Conservation (phyloP, 2,329 filamentous ascomycete species). For the Trichoderma citrinoviride region DNA sequence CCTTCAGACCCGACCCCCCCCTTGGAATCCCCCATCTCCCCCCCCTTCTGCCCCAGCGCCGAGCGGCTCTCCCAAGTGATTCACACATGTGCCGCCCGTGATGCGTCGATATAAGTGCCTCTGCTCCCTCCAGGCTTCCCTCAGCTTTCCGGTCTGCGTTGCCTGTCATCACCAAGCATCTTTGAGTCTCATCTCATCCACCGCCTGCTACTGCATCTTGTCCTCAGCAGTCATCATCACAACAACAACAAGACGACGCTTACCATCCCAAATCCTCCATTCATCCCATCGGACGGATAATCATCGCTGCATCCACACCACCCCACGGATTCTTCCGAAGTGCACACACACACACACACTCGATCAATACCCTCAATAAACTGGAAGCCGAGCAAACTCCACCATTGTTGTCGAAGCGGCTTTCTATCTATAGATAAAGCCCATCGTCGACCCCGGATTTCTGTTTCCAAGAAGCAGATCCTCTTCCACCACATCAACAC, state of each 20-base stretch:
- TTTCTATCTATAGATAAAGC: neutral
- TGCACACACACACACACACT: neutral
- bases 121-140: conserved; percentile 19
- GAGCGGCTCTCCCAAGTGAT: conserved; percentile 16
- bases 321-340: conserved; percentile 6
- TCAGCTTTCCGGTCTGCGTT: conserved; percentile 2
- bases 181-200: neutral
- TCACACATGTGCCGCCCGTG: conserved; percentile 27
- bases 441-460: conserved; percentile 15
- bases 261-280: neutral
- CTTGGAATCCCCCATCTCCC: conserved; percentile 2
- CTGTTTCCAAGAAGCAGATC: neutral
- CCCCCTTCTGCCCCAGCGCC: conserved; percentile 20
- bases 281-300: conserved; percentile 6
- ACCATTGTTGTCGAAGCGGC: neutral
- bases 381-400: conserved; percentile 12
- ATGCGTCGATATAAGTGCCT: conserved; percentile 26
- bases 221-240: neutral
- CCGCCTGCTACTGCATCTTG: no score
- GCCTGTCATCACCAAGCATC: conserved; percentile 15
- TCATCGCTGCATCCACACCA: conserved; percentile 4
- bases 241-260: neutral
- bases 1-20: neutral
- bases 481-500: no score
- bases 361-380: neutral